These are phyloP conservation scores for Cucurbitaria berberidis DNA, from an alignment of 2,329 filamentous ascomycete species.

Conservation along the genomic window DNA sequence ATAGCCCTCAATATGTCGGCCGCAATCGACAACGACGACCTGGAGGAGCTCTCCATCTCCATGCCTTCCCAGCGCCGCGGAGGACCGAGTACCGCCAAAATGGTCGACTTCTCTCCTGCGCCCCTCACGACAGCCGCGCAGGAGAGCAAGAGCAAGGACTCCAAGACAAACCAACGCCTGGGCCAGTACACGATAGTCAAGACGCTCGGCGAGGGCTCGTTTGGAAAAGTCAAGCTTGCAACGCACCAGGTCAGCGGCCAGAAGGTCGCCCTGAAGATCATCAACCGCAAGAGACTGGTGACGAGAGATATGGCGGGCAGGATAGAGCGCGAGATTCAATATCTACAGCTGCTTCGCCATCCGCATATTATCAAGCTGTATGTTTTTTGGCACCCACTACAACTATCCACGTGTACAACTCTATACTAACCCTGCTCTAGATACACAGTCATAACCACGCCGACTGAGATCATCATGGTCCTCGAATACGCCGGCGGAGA, in stretches of 20 bases:
- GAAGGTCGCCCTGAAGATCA: slow-evolving; percentile 97
- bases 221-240: slow-evolving; percentile 97
- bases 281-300: slow-evolving; percentile 92
- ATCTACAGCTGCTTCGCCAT: slow-evolving; percentile 91
- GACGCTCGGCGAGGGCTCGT: slow-evolving; percentile 94
- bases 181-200: slow-evolving; percentile 90
- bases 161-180: slow-evolving; percentile 79
- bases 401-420: background rate
- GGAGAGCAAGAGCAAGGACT: slow-evolving; percentile 54
- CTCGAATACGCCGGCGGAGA: slow-evolving; percentile 96
- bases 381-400: slow-evolving; percentile 39
- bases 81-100: slow-evolving; percentile 37
- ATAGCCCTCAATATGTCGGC: slow-evolving; percentile 42
- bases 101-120: slow-evolving; percentile 44
- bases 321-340: slow-evolving; percentile 97
- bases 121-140: slow-evolving; percentile 32
- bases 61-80: slow-evolving; percentile 68
- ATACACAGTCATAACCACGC: slow-evolving; percentile 95
- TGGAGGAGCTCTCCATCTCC: slow-evolving; percentile 70
- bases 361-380: slow-evolving; percentile 99
- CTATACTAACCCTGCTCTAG: slow-evolving; percentile 53
- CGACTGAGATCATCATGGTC: slow-evolving; percentile 97
- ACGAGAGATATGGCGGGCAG: slow-evolving; percentile 97
- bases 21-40: slow-evolving; percentile 77
- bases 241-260: slow-evolving; percentile 91